A percentile compares a stretch with the other conserved stretches of the same genome.
phyloP scores from a whole-genome alignment of 208 protist species.

The Leptomonas pyrrhocoris region DNA sequence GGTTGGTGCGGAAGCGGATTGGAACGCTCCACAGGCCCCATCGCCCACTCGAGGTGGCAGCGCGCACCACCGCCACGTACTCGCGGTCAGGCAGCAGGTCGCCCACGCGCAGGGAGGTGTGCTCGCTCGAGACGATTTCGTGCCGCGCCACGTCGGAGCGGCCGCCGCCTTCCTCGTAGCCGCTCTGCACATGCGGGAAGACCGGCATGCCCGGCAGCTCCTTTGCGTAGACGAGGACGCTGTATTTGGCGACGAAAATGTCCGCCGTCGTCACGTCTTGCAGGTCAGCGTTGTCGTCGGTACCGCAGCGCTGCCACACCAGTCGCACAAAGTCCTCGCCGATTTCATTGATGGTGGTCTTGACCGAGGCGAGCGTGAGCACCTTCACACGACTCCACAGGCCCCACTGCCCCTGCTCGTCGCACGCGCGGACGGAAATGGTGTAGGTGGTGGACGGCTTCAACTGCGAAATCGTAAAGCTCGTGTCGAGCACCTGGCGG shows the following conservation, averaged over 20 bases:
- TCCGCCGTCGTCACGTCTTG: conserved; percentile 48
- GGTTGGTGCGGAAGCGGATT: conserved; percentile 86
- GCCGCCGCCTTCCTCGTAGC: conserved; percentile 73
- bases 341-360: conserved; percentile 87
- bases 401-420: conserved; percentile 86
- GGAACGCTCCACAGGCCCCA: conserved; percentile 91
- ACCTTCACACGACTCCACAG: conserved; percentile 78
- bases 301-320: conserved; percentile 79
- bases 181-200: conserved; percentile 52
- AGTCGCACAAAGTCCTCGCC: conserved; percentile 92
- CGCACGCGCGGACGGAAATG: conserved; percentile 86
- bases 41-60: conserved; percentile 74
- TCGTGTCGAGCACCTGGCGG: conserved; percentile 80
- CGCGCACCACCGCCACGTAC: conserved; percentile 89
- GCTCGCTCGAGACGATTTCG: conserved; percentile 71
- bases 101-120: conserved; percentile 80
- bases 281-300: conserved; percentile 28
- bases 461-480: conserved; percentile 87
- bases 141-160: conserved; percentile 67
- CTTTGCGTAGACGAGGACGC: conserved; percentile 75
- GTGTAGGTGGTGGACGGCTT: conserved; percentile 81
- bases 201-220: conserved; percentile 39
- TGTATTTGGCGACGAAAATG: conserved; percentile 81
- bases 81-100: conserved; percentile 84
- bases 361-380: conserved; percentile 83